Evolutionary conservation across 805 yeast species (phyloP).

Genomic region (Candida taoyuanica): DNA sequence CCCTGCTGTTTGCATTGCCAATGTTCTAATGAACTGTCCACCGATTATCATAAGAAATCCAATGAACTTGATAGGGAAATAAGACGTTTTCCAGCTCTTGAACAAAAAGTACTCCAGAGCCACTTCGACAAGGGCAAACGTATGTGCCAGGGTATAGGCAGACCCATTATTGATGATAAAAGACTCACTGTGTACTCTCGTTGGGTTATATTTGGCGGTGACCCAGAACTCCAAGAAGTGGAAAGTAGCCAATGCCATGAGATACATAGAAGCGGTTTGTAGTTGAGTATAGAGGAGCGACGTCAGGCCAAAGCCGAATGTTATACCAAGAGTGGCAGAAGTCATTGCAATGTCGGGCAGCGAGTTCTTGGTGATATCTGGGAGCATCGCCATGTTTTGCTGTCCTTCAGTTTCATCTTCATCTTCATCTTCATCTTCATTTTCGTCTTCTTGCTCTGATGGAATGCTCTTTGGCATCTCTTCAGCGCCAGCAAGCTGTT

Average conservation of each 20-base stretch:
- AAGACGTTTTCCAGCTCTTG: conserved; percentile 33
- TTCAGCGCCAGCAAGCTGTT: too few species aligned
- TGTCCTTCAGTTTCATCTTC: conserved; percentile 1
- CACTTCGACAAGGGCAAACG: conserved; percentile 48
- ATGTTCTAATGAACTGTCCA: conserved; percentile 68
- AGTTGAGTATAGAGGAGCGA: conserved; percentile 27
- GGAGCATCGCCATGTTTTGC: conserved; percentile 9
- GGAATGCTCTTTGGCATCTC: too few species aligned
- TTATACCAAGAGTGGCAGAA: conserved; percentile 39
- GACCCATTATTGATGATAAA: conserved; percentile 62
- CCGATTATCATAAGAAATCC: conserved; percentile 46
- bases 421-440: conserved; percentile 1
- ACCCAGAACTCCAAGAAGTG: conserved; percentile 79
- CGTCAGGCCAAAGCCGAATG: conserved; percentile 37
- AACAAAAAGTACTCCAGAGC: conserved; percentile 37
- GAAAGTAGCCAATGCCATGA: conserved; percentile 52
- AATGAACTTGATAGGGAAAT: conserved; percentile 21
- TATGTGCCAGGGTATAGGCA: conserved; percentile 54
- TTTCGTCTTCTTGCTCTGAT: too few species aligned
- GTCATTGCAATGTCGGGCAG: conserved; percentile 40
- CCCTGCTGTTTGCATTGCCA: conserved; percentile 87
- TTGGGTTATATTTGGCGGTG: conserved; percentile 71
- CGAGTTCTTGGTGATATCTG: conserved; percentile 37
- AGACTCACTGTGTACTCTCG: conserved; percentile 64
- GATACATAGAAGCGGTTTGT: conserved; percentile 41